Evolutionary conservation across 108 stramenopile species (phyloP).

Genomic region (Epithemia pelagica): DNA sequence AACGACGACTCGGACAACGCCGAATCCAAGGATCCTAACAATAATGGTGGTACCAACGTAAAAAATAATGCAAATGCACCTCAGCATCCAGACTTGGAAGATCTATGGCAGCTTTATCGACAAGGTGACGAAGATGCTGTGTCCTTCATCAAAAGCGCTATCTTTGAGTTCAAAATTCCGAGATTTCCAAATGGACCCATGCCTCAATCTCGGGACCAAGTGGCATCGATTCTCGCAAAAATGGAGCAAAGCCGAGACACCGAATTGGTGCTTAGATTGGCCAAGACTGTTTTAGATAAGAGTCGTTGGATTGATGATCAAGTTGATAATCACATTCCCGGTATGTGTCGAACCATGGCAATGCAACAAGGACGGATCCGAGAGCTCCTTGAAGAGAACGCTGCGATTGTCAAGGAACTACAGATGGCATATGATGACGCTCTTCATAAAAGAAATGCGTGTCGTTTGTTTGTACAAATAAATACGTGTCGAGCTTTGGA

Average conservation of each 20-base stretch:
- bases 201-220: constrained; percentile 52
- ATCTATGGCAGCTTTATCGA: constrained; percentile 43
- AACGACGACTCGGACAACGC: constrained; percentile 10
- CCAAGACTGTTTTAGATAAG: constrained; percentile 55
- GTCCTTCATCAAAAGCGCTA: constrained; percentile 20
- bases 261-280: constrained; percentile 40
- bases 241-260: constrained; percentile 57
- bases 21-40: constrained; percentile 2
- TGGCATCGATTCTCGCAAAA: constrained; percentile 37
- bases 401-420: constrained; percentile 35
- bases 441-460: constrained; percentile 35
- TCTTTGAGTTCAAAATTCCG: neutral
- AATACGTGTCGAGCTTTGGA: constrained; percentile 65
- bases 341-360: constrained; percentile 60
- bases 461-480: constrained; percentile 47
- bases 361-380: constrained; percentile 66
- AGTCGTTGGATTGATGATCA: constrained; percentile 62
- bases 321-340: constrained; percentile 49
- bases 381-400: constrained; percentile 53
- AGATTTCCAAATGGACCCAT: constrained; percentile 6
- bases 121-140: constrained; percentile 34
- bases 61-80: constrained; percentile 6
- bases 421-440: constrained; percentile 44
- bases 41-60: constrained; percentile 5
- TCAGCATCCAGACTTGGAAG: constrained; percentile 43